phyloP scores from a whole-genome alignment of 768 basidiomycete species.

The Sistotremastrum suecicum region DNA sequence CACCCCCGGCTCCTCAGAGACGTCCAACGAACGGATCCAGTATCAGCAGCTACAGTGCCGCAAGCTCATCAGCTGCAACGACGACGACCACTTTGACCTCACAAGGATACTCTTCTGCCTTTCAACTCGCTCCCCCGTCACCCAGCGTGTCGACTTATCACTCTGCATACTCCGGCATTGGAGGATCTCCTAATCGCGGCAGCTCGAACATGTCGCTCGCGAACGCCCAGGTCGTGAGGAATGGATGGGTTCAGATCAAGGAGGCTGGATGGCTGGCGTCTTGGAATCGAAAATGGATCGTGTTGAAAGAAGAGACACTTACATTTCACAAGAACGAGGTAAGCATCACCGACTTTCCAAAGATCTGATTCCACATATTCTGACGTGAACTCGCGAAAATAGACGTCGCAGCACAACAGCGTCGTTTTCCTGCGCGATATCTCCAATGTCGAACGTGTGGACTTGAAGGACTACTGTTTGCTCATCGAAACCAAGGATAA shows the following conservation, averaged over 20 bases:
- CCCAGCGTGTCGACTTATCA: slow-evolving; percentile 48
- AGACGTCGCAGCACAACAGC: slow-evolving; percentile 44
- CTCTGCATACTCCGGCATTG: slow-evolving; percentile 65
- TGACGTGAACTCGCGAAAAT: slow-evolving; percentile 6
- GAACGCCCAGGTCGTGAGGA: slow-evolving; percentile 38
- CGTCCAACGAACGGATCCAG: slow-evolving; percentile 26
- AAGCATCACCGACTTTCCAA: slow-evolving; percentile 18
- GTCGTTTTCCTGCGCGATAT: slow-evolving; percentile 63
- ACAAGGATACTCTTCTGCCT: slow-evolving; percentile 49
- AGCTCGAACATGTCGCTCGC: slow-evolving; percentile 29
- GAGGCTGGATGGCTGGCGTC: slow-evolving; percentile 79
- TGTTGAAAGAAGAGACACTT: slow-evolving; percentile 67
- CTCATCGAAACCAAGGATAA: slow-evolving; percentile 77
- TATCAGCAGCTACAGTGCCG: slow-evolving; percentile 14
- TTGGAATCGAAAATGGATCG: slow-evolving; percentile 83
- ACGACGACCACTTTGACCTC: slow-evolving; percentile 29
- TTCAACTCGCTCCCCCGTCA: slow-evolving; percentile 25
- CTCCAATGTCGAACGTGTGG: slow-evolving; percentile 77
- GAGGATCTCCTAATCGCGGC: slow-evolving; percentile 43
- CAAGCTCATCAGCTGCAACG: background rate
- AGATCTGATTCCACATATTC: too few species aligned
- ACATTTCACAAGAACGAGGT: slow-evolving; percentile 90
- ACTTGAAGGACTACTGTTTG: slow-evolving; percentile 90
- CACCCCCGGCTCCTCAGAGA: slow-evolving; percentile 53
- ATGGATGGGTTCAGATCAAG: slow-evolving; percentile 75